Evolutionary conservation across 495 filamentous ascomycete genomes (phyloP), one percentile per base, ranked within the genome.

Genomic region (Elasticomyces elasticus): DNA sequence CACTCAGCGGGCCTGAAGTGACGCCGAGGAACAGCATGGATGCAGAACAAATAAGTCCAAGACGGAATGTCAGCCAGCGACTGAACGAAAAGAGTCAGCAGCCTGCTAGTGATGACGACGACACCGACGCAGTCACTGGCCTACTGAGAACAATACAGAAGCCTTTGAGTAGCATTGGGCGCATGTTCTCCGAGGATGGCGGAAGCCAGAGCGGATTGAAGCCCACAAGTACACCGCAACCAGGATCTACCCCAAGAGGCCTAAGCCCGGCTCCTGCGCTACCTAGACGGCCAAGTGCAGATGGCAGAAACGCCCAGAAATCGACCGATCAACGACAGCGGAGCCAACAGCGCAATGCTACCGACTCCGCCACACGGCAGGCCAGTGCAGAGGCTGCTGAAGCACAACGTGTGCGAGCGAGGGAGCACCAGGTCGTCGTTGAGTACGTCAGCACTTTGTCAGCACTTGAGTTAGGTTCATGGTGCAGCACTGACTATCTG

Each of bases 371-470:
- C n/a, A 90, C 89, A 20, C 76, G 87, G 15, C 92, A 97, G 66
- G 94, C 94, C 2, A 92, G 87, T 52, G 91, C 88, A 0, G 92
- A 99, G 69, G 80, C 81, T 26, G 94, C 89, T 10, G 87, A 97
- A 67, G 91, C 91, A 26, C 81, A 85, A 45, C 76, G 85, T 41
- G 85, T 99, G 57, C 84, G 90, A 54, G 76, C 83, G 44, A 82
- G 79, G 28, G 92, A 99, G 72, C 89, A 97, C 66, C 75, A 79
- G 38, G 87, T 87, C 64, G 82, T 99, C 5, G 92, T 97, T 1
- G 91, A 96, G 71, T 75, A 58, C 59, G 72, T 64, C 3, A 15
- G 17, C 17, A 23, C 11, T 0, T 42, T 17, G 5, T 12, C 5
- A 13, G 28, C 23, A n/a, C n/a, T n/a, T n/a, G n/a, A n/a, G 19